Conservation (phyloP, 306 rosid species). For the Begonia fuchsioides region DNA sequence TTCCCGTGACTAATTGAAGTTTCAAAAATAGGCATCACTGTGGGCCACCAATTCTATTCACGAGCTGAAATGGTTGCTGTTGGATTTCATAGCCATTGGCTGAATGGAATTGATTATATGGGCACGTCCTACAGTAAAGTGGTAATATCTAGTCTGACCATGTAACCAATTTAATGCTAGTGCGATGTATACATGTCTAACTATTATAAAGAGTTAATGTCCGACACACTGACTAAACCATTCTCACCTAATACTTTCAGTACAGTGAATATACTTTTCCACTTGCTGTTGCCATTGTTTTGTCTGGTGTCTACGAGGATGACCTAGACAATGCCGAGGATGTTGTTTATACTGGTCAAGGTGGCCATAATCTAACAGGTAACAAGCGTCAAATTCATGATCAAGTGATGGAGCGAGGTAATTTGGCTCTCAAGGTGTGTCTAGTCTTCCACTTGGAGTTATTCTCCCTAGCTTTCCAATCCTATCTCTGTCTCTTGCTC, state of each 20-base stretch:
- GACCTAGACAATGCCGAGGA: slow-evolving; percentile 95
- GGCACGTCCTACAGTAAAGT: slow-evolving; percentile 42
- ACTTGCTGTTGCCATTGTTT: slow-evolving; percentile 74
- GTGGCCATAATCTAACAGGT: slow-evolving; percentile 82
- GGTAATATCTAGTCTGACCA: slow-evolving; percentile 28
- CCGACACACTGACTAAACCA: too few species aligned
- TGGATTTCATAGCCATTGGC: slow-evolving; percentile 96
- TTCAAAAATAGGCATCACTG: slow-evolving; percentile 45
- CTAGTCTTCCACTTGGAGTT: background rate
- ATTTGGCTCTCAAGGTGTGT: slow-evolving; percentile 85
- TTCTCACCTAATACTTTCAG: slow-evolving; percentile 15
- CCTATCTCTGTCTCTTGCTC: too few species aligned
- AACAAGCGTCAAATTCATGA: slow-evolving; percentile 71
- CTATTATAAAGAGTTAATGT: too few species aligned
- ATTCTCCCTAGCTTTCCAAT: too few species aligned
- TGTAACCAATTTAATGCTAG: too few species aligned
- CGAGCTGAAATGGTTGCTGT: slow-evolving; percentile 95
- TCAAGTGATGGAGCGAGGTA: slow-evolving; percentile 68
- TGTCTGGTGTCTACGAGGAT: slow-evolving; percentile 95
- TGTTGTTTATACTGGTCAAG: slow-evolving; percentile 91
- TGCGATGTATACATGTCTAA: too few species aligned
- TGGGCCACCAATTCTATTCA: slow-evolving; percentile 87
- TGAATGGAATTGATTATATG: slow-evolving; percentile 87
- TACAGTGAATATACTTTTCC: slow-evolving; percentile 37
- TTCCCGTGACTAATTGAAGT: slow-evolving; percentile 2